These are phyloP conservation scores for Fomitopsis serialis DNA, from an alignment of 768 basidiomycete species.

Conservation along the genomic window DNA sequence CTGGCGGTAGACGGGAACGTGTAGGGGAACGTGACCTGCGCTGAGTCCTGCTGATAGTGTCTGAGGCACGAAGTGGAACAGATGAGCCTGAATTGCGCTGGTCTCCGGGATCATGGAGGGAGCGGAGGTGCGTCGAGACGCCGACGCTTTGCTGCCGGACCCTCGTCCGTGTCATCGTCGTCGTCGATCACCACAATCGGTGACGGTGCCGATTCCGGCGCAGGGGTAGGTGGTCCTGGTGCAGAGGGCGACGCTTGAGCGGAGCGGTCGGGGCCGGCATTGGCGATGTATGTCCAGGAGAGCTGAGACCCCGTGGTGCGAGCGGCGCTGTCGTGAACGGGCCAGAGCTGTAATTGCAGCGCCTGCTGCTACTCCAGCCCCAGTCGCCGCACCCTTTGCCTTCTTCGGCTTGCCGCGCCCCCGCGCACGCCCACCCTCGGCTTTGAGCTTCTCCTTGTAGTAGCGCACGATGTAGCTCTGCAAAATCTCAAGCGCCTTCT, in stretches of 20 bases:
- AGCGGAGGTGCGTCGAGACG: slow-evolving; percentile 19
- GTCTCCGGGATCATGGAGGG: background rate
- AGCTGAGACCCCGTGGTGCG: slow-evolving; percentile 18
- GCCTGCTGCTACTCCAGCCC: slow-evolving; percentile 27
- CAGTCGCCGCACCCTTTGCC: slow-evolving; percentile 30
- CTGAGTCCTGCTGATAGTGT: too few species aligned
- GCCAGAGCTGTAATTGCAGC: slow-evolving; percentile 13
- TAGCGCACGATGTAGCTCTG: slow-evolving; percentile 83
- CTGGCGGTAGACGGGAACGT: background rate
- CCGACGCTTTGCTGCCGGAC: slow-evolving; percentile 53
- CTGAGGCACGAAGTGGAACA: background rate
- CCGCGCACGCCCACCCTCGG: slow-evolving; percentile 29
- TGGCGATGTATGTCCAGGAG: slow-evolving; percentile 21
- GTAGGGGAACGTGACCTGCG: background rate
- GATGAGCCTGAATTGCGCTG: background rate
- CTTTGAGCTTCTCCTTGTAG: slow-evolving; percentile 66
- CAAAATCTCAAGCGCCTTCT: slow-evolving; percentile 74
- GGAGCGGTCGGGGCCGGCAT: too few species aligned
- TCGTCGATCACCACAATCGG: slow-evolving; percentile 61
- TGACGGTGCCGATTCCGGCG: slow-evolving; percentile 33
- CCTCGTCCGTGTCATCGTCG: slow-evolving; percentile 37
- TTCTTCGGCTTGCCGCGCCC: slow-evolving; percentile 36
- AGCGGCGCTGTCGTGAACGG: slow-evolving; percentile 46
- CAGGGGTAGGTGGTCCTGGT: slow-evolving; percentile 10
- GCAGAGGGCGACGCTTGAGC: too few species aligned